These are phyloP conservation scores for Cydonia oblonga DNA, from an alignment of 331 rosid species.

Conservation along the genomic window DNA sequence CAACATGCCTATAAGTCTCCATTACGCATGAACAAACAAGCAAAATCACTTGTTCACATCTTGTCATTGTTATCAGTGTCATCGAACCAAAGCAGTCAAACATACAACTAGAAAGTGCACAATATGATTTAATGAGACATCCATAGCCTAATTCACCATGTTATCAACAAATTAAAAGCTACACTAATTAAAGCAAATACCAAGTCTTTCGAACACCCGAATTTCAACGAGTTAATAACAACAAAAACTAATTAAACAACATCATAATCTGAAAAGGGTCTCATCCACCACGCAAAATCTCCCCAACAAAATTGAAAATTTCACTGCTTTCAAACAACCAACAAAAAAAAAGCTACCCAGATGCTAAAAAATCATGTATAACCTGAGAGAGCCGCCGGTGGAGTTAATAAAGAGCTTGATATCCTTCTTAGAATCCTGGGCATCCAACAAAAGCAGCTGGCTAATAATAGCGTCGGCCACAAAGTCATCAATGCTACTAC, in stretches of 20 bases:
- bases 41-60: too few species aligned
- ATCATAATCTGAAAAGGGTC: neutral
- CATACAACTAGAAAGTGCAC: neutral
- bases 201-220: neutral
- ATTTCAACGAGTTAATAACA: neutral
- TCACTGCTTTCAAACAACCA: neutral
- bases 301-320: neutral
- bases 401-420: constrained; percentile 80
- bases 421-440: constrained; percentile 68
- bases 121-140: neutral
- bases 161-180: neutral
- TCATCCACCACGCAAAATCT: neutral
- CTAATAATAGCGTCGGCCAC: constrained; percentile 87
- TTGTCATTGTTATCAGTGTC: neutral
- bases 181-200: neutral
- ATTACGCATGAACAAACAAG: too few species aligned
- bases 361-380: neutral
- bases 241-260: neutral
- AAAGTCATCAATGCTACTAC: constrained; percentile 64
- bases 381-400: constrained; percentile 90
- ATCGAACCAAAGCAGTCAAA: neutral
- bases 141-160: neutral
- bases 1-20: too few species aligned
- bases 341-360: neutral
- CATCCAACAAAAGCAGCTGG: constrained; percentile 80